Evolutionary conservation across 2,329 filamentous ascomycete genomes (phyloP).

Genomic region (Neonectria coccinea): DNA sequence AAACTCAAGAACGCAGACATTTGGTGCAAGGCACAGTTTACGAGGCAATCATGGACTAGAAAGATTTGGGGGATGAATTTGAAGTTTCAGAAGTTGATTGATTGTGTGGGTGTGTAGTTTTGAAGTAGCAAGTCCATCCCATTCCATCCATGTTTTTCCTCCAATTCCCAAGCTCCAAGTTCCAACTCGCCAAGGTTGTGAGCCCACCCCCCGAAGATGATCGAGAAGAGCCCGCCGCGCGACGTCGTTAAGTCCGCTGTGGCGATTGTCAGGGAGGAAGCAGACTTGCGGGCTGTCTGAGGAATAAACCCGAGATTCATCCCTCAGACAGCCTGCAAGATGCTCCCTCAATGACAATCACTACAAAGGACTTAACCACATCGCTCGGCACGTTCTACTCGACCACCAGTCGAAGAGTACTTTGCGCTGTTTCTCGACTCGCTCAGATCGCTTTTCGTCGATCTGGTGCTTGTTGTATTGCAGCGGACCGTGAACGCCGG

Average conservation of each 20-base stretch:
- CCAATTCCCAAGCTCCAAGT: neutral
- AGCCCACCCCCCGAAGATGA: neutral
- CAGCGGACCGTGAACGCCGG: slow-evolving; percentile 58
- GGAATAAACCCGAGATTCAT: neutral
- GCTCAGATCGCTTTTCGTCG: slow-evolving; percentile 58
- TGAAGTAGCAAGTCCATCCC: neutral
- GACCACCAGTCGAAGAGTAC: slow-evolving; percentile 38
- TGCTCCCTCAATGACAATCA: neutral
- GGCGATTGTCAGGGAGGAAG: neutral
- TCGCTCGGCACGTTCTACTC: neutral
- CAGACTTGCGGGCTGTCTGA: neutral
- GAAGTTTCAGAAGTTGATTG: neutral
- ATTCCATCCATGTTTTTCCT: neutral
- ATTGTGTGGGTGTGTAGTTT: neutral
- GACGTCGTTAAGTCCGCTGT: slow-evolving; percentile 2
- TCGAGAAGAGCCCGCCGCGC: neutral
- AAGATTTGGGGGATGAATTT: neutral
- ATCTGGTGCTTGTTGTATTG: slow-evolving; percentile 73
- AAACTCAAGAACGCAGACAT: neutral
- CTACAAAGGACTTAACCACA: neutral
- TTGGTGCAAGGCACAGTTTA: neutral
- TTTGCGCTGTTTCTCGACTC: slow-evolving; percentile 52
- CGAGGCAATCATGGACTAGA: neutral
- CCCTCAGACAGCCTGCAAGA: neutral
- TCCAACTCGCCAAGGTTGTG: too few relatives aligned